These are phyloP conservation scores for Boletus semigastroideus DNA, from an alignment of 1,284 basidiomycete species.

Conservation along the genomic window DNA sequence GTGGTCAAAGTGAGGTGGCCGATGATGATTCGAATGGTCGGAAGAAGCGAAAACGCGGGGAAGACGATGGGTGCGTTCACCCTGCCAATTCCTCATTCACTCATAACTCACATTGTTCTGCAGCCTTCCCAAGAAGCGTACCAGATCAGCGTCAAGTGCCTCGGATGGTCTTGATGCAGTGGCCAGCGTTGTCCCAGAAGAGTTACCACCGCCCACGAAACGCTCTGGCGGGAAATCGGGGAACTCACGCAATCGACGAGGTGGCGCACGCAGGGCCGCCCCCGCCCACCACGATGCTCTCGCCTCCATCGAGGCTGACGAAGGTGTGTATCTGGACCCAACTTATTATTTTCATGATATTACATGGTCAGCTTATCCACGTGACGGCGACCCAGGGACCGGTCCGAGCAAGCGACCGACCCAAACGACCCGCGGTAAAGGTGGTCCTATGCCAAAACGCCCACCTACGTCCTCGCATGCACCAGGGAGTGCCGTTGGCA, in stretches of 20 bases:
- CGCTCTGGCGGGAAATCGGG: constrained; percentile 33
- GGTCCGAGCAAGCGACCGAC: constrained; percentile 42
- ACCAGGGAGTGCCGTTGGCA: constrained; percentile 37
- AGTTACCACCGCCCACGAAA: constrained; percentile 36
- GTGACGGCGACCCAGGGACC: constrained; percentile 33
- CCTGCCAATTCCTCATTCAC: constrained; percentile 9
- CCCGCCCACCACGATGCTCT: constrained; percentile 39
- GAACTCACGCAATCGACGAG: constrained; percentile 39
- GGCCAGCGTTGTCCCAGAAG: constrained; percentile 43
- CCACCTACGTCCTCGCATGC: constrained; percentile 47
- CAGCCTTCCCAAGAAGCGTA: constrained; percentile 63
- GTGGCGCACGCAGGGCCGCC: constrained; percentile 32
- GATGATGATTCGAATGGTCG: constrained; percentile 48
- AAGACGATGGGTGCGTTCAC: constrained; percentile 63
- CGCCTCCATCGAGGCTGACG: constrained; percentile 55
- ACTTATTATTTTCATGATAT: constrained; percentile 4
- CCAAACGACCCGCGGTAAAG: constrained; percentile 48
- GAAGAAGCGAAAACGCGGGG: constrained; percentile 73
- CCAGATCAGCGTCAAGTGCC: constrained; percentile 65
- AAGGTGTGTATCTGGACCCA: constrained; percentile 49
- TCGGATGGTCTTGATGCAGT: constrained; percentile 52
- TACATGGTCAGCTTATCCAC: constrained; percentile 36
- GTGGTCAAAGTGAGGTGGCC: constrained; percentile 40
- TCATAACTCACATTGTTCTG: constrained; percentile 14
- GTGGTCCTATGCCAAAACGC: constrained; percentile 43